Evolutionary conservation across 2,329 filamentous ascomycete genomes (phyloP).

Genomic region (Teratosphaeria nubilosa): DNA sequence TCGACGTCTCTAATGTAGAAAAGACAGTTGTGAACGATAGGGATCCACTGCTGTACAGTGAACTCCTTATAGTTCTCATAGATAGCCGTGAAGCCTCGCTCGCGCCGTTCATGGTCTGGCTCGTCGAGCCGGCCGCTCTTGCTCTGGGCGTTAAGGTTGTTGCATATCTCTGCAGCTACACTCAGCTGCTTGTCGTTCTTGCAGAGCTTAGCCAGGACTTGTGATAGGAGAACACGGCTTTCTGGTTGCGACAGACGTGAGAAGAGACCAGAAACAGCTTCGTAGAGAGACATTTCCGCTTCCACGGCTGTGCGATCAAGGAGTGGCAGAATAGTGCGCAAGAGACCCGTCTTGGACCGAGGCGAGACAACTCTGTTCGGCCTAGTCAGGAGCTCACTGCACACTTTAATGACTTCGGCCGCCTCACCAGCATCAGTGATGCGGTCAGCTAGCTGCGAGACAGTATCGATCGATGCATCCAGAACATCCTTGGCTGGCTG

Average conservation of each 20-base stretch:
- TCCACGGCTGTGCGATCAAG: slow-evolving; percentile 7
- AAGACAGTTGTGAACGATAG: slow-evolving; percentile 78
- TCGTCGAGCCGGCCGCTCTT: slow-evolving; percentile 61
- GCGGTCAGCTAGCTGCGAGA: slow-evolving; percentile 65
- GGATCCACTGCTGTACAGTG: slow-evolving; percentile 69
- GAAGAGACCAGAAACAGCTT: slow-evolving; percentile 70
- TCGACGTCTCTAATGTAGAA: slow-evolving; percentile 80
- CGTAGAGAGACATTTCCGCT: slow-evolving; percentile 46
- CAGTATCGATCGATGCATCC: slow-evolving; percentile 65
- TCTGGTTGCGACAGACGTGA: slow-evolving; percentile 78
- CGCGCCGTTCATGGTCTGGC: slow-evolving; percentile 74
- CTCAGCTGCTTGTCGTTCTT: slow-evolving; percentile 50
- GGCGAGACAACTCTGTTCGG: slow-evolving; percentile 75
- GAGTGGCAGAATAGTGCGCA: slow-evolving; percentile 73
- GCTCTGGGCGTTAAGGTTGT: slow-evolving; percentile 66
- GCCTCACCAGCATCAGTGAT: slow-evolving; percentile 60
- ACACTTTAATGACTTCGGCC: slow-evolving; percentile 67
- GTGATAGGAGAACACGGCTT: slow-evolving; percentile 64
- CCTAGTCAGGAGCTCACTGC: slow-evolving; percentile 71
- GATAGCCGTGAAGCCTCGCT: slow-evolving; percentile 65
- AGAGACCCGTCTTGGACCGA: slow-evolving; percentile 68
- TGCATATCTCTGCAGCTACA: slow-evolving; percentile 59
- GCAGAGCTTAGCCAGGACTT: slow-evolving; percentile 63
- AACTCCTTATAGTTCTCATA: slow-evolving; percentile 55
- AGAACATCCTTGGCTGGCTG: slow-evolving; percentile 63